These are phyloP conservation scores for Aureobasidium uvarum DNA, from an alignment of 2,329 filamentous ascomycete genomes.

Conservation along the genomic window DNA sequence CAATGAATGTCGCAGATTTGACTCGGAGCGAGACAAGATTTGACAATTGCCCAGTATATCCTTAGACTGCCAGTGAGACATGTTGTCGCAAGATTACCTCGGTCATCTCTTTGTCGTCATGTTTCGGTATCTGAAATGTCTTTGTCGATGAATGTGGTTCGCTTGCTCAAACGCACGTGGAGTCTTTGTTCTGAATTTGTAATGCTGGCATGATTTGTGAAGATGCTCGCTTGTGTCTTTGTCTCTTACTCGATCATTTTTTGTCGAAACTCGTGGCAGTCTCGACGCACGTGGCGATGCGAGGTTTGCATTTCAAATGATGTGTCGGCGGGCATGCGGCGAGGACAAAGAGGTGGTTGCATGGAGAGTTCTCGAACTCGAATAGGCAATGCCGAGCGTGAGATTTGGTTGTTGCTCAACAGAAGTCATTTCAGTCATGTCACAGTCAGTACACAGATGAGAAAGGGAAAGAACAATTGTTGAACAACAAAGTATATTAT, in stretches of 20 bases:
- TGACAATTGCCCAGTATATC: slow-evolving; percentile 9
- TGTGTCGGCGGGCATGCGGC: slow-evolving; percentile 10
- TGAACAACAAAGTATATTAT: not conserved
- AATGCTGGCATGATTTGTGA: not conserved
- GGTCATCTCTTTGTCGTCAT: slow-evolving; percentile 1
- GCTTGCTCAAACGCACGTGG: slow-evolving; percentile 4
- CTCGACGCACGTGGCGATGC: not conserved
- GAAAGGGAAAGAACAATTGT: not conserved
- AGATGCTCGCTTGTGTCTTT: slow-evolving; percentile 13
- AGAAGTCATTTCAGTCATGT: not conserved
- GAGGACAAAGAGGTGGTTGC: not conserved
- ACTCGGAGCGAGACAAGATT: not conserved
- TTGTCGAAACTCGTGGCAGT: slow-evolving; percentile 1
- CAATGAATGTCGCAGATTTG: slow-evolving; percentile 22
- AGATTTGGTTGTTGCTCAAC: not conserved
- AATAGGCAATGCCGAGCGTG: not conserved
- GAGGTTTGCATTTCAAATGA: not conserved
- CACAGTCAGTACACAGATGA: not conserved
- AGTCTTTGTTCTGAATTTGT: slow-evolving; percentile 18
- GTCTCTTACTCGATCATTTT: not conserved
- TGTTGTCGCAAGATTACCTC: not conserved
- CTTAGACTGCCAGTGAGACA: not conserved
- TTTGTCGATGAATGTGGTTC: not conserved
- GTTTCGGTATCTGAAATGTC: slow-evolving; percentile 1
- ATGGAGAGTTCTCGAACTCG: too few species aligned